Conservation (phyloP, 2,329 filamentous ascomycete species). For the Hypoxylon sp. region DNA sequence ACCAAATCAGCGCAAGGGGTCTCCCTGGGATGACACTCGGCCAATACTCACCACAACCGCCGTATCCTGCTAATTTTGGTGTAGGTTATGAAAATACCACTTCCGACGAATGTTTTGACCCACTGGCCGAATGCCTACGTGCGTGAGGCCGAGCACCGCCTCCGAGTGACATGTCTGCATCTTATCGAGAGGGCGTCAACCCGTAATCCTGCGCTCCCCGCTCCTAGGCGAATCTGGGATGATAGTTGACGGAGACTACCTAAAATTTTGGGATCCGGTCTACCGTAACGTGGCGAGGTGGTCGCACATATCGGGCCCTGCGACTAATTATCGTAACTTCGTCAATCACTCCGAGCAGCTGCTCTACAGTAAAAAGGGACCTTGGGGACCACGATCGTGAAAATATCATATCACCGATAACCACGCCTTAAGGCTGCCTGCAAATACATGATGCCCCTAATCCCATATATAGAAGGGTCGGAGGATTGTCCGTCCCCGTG, state of each 20-base stretch:
- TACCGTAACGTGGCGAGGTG: conserved; percentile 13
- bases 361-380: background rate
- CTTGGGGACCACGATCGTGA: background rate
- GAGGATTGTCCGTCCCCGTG: conserved; percentile 11
- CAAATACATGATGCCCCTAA: conserved; percentile 10
- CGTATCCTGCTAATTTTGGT: conserved; percentile 8
- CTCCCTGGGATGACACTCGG: conserved; percentile 37
- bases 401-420: too few relatives aligned
- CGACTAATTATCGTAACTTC: conserved; percentile 4
- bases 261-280: conserved; percentile 19
- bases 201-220: conserved; percentile 36
- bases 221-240: conserved; percentile 33
- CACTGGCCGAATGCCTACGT: conserved; percentile 10
- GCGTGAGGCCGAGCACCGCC: conserved; percentile 19
- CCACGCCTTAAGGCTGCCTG: background rate
- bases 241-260: conserved; percentile 22
- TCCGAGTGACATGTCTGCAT: conserved; percentile 36
- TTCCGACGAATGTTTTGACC: background rate
- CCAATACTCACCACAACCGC: conserved; percentile 31
- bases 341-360: background rate
- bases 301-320: background rate
- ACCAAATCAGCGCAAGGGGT: conserved; percentile 38
- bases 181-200: conserved; percentile 35
- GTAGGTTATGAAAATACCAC: conserved; percentile 14
- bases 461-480: conserved; percentile 7